Conservation (phyloP, 495 filamentous ascomycete genomes). For the Podospora anserina region DNA sequence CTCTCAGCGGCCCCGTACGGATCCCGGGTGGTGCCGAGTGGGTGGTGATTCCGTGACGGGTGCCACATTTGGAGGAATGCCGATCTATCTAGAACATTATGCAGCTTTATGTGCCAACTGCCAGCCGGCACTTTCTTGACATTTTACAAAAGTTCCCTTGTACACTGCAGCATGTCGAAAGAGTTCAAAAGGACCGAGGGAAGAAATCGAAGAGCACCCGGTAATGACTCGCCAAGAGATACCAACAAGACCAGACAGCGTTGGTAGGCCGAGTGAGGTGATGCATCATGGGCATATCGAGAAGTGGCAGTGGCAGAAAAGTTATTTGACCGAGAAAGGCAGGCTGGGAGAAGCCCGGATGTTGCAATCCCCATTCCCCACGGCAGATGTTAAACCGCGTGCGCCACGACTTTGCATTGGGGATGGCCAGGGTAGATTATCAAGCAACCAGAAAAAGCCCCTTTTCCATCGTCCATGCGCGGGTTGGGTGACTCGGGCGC, state of each 20-base stretch:
- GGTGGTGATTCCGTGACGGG: background rate
- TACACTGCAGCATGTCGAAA: too few relatives aligned
- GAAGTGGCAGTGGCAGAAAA: background rate
- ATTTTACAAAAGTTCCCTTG: background rate
- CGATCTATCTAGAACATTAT: background rate
- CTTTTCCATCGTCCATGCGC: constrained; percentile 2
- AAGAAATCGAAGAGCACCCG: background rate
- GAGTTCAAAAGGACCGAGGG: too few relatives aligned
- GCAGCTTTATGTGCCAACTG: background rate
- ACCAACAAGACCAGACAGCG: too few relatives aligned
- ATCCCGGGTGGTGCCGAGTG: background rate
- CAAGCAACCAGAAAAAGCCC: constrained; percentile 2
- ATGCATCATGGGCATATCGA: background rate
- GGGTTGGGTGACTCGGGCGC: background rate
- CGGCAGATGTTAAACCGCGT: constrained; percentile 1
- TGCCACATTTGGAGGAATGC: background rate
- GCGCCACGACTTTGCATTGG: constrained; percentile 8
- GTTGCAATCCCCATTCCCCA: constrained; percentile 4
- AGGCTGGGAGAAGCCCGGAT: constrained; percentile 4
- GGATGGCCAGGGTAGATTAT: constrained; percentile 4
- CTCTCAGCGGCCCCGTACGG: background rate
- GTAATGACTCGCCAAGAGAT: background rate
- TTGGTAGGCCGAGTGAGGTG: background rate
- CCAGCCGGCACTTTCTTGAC: background rate
- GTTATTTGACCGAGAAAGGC: background rate